Conservation (phyloP, 2,329 filamentous ascomycete species). For the Mycogone perniciosa region DNA sequence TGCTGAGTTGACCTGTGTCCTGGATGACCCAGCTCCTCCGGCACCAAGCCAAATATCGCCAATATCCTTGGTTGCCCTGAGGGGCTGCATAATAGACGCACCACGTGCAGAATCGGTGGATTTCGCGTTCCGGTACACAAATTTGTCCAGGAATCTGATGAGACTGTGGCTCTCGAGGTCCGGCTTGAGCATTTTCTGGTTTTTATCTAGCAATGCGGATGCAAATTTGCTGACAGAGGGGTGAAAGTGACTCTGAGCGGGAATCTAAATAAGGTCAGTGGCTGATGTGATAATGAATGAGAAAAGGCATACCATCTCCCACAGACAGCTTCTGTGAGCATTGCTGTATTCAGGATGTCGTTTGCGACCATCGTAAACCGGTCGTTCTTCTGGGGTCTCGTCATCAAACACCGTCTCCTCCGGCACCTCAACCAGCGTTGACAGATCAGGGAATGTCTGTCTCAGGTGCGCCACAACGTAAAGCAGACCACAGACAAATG, state of each 20-base stretch:
- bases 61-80: slow-evolving; percentile 47
- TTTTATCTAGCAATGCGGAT: slow-evolving; percentile 59
- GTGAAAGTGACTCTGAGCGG: slow-evolving; percentile 66
- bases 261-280: slow-evolving; percentile 26
- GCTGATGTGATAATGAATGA: background rate
- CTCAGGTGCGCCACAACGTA: slow-evolving; percentile 82
- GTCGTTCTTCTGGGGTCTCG: slow-evolving; percentile 45
- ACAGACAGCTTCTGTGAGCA: slow-evolving; percentile 86
- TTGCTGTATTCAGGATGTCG: slow-evolving; percentile 87
- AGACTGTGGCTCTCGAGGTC: slow-evolving; percentile 86
- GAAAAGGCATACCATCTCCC: slow-evolving; percentile 65
- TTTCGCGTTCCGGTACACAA: slow-evolving; percentile 95
- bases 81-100: slow-evolving; percentile 92
- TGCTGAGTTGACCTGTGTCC: slow-evolving; percentile 66
- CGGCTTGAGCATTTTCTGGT: slow-evolving; percentile 75
- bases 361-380: slow-evolving; percentile 78
- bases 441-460: slow-evolving; percentile 71
- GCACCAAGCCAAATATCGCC: slow-evolving; percentile 52
- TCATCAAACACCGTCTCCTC: slow-evolving; percentile 63
- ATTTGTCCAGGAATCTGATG: slow-evolving; percentile 94
- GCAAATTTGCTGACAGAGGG: slow-evolving; percentile 87
- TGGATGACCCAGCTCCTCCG: slow-evolving; percentile 35
- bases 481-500: slow-evolving; percentile 88
- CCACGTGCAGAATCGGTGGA: slow-evolving; percentile 62
- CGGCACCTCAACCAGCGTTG: slow-evolving; percentile 70